Evolutionary conservation across 495 filamentous ascomycete species (phyloP), one percentile per base, ranked within the genome.

Genomic region (Aspergillus asperescens): DNA sequence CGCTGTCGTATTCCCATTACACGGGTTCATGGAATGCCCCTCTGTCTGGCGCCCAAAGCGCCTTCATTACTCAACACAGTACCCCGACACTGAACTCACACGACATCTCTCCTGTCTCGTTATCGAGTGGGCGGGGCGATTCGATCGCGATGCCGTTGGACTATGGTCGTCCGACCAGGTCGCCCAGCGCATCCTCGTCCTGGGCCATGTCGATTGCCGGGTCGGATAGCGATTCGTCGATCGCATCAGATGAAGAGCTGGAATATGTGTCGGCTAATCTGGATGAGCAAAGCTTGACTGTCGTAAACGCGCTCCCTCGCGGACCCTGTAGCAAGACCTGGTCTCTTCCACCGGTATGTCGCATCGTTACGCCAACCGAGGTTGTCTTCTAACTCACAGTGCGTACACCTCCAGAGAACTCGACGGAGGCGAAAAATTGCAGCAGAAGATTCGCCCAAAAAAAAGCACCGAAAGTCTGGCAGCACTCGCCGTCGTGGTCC

Each of bases 291-390:
- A 20, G 5, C 12, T 29, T 13, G 13, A 40, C 1, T 15, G 34
- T 47, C 44, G 29, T 47, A 47, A 46, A 23, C 28, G 16, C 42
- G 7, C 15, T 25, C 18, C 25, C 28, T n/a, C 5, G 13, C 24
- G 51, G 51, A 16, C 51, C 51, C 24, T 54, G 51, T 37, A 54
- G 51, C 29, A 54, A 40, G 35, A 44, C 42, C 18, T 54, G 51
- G 51, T 38, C 35, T 29, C 41, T 54, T 38, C 51, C 51, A 9
- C 51, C 51, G 42, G 51, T 54, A 47, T 15, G 51, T 40, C 16
- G 25, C 32, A 31, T 40, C 25, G 19, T 19, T 5, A 10, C 29
- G 29, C 13, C 7, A 41, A 39, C 27, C 23, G 9, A 54, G 31
- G 42, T 22, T 22, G 35, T 29, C 38, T 19, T 44, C 51, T 54